Base-by-base conservation (phyloP, 2,329 filamentous ascomycete species). In the Claviceps monticola region DNA sequence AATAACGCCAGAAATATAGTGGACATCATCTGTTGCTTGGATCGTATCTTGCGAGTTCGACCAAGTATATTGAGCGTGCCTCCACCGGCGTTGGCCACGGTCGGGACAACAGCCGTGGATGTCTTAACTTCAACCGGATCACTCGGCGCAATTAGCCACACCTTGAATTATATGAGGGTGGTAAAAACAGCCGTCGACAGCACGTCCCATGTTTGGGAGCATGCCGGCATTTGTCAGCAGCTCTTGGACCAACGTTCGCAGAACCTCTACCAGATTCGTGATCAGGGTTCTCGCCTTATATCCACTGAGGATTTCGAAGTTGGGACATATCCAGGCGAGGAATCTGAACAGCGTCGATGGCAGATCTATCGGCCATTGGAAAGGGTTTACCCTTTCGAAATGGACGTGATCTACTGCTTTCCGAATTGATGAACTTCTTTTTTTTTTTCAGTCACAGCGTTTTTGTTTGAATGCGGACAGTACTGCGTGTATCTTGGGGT, bases 101-200 rank as follows among this genome's bases (percentile, higher is more conserved):
- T 76, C 5, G 74, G 84, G 23, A 68, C 82, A 37, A 74, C 80
- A 47, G 82, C 83, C 0, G 71, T 83, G 37, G 84, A 88, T 57
- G 77, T 86, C 1, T 70, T 86, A 51, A 79, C 79, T 13, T 77
- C 82, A 0, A 78, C 75, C 5, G 79, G 82, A 1, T 61, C 71
- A 1, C 62, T 82, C 6, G 65, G 71, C 0, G 70, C 74, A 13
- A 62, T 86, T 11, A 62, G 72, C 1, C 67, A 70, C 11, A 68
- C 78, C 26, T 71, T 84, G 39, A 71, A 76, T 9, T 71, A 74
- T 11, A 72, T 85, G 48, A 66, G 69, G 17, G 71, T 74, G 36
- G 76, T 76, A 0, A 64, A 79, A 38, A 68, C 71, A 7, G 72
- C 76, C 13, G 65, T 86, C 17, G 74, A 78, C 16, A 72, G 79